Evolutionary conservation across 1,284 basidiomycete genomes (phyloP), one percentile per base, ranked within the genome.

Genomic region (Moniliophthora roreri): DNA sequence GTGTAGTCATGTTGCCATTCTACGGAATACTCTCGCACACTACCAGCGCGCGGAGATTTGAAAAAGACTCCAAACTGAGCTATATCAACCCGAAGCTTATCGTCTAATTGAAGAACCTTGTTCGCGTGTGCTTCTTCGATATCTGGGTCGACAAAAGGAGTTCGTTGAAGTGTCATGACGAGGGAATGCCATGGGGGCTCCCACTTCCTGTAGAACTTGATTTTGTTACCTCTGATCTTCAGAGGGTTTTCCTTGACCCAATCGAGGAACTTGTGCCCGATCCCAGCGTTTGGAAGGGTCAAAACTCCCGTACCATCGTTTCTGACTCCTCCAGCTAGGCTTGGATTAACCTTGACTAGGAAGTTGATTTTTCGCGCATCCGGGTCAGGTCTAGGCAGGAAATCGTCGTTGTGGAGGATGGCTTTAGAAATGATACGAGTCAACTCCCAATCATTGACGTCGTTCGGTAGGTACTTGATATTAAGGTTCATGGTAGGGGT

Each of bases 21-120:
- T 6, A 80, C 71, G 0, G 85, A 88, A 63, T 85, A 90, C 5
- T 75, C 71, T 4, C 85, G 77, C 18, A 61, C 63, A 28, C 69
- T 66, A 28, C 64, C 64, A 34, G 54, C 60, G 16, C 61, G 52
- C 32, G 61, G 55, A 8, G 66, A 58, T 32, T 76, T 72, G 57
- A 77, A 80, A 61, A 79, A 76, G 24, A 76, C 58, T 28, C 87
- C 87, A 59, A 89, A 81, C 60, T 89, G 85, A 28, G 89, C 69
- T 21, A 71, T 71, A 52, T 80, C 74, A 7, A 89, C 71, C 18
- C 82, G 77, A 36, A 87, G 67, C 15, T 69, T 67, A 9, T 74
- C 67, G 21, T 76, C 65, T 20, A 87, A 71, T 11, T 71, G 68
- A 28, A 64, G 62, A 9, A 82, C 59, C 42, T 72, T 87, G 10